Evolutionary conservation across 2,329 filamentous ascomycete species (phyloP), one percentile per base, ranked within the genome.

Genomic region (Aspergillus unguis): DNA sequence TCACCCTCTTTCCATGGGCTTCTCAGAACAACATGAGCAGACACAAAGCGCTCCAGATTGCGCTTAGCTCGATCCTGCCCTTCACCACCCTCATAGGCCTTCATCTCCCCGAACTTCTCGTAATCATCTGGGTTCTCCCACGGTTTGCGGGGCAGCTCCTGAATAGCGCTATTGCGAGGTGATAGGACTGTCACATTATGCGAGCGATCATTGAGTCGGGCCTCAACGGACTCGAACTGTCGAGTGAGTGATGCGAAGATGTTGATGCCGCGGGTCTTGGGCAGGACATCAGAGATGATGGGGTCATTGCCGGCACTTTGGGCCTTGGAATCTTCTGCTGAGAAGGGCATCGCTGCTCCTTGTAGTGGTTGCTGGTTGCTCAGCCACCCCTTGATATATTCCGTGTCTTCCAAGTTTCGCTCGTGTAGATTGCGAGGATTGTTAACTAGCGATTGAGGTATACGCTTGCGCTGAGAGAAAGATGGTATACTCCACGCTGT

Each of bases 151-250:
- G 91, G 88, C 26, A 97, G 76, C 1, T 73, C 76, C 59, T 88
- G 87, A 65, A 99, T 84, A 3, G 86, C 90, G 17, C 82, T 84
- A 77, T 99, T 97, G 49, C 88, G 76, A 0, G 94, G 94, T 4
- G 92, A 92, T 2, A 97, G 83, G 26, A 97, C 85, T 2, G 91
- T 96, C 11, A 88, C 88, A 68, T 92, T 92, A 53, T 80, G 72
- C 1, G 75, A 66, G 0, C 78, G 71, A 66, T 90, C 81, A 61
- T 87, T 82, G 10, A 97, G 81, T 1, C 88, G 87, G 25, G 76
- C 73, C 7, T 84, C 81, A 23, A 92, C 79, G n/a, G 79, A 73
- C 43, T 85, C 81, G 62, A 92, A 84, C 65, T 92, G 86, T 54
- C 91, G 84, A 4, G 87, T 86, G 64, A 95, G 84, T 38, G 85